Base-by-base conservation (phyloP, 768 basidiomycete species). In the Panaeolus papilionaceus region DNA sequence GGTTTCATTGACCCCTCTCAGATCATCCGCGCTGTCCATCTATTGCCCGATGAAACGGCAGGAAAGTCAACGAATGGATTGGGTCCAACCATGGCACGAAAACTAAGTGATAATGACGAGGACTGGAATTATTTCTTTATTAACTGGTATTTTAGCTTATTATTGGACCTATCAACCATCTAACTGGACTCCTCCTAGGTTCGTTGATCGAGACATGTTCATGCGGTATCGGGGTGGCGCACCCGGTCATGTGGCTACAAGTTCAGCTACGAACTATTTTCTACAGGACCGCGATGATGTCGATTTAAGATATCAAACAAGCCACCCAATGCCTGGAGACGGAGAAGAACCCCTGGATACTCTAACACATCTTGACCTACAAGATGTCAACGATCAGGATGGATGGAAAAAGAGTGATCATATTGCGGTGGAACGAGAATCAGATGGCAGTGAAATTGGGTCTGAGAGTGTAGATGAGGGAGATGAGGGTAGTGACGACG, bases 1-100 rank as follows among this genome's bases (percentile, higher is more conserved):
- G 80, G 84, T 0, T 87, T 88, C 58, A 20, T 86, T 0, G 75
- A 86, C 67, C 85, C 85, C 0, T 61, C 69, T 7, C 69, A 74
- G 0, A 73, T 86, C 4, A 75, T 86, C 18, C 68, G 79, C 0
- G 79, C 71, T 0, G 70, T 72, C 0, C 84, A 85, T 65, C 67
- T 85, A 0, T 79, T 85, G 5, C 84, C 83, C 0, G 80, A 47
- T 47, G 18, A 47, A 18, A n/a, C n/a, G 2, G 7, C 14, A 47
- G 45, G 45, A 47, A 47, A 47, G 16, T 75, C 78, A 8, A 68
- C 69, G 2, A 65, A 72, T 38, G 51, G 71, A 47, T 74, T 28
- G 28, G 70, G 2, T 33, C 62, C 33, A 71, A 71, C 38, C 38
- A 51, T 71, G 0, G 65, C 54, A 49, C 61, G 40, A 45, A 26